phyloP scores from a whole-genome alignment of 75 land plant species.

The Pinus albicaulis region DNA sequence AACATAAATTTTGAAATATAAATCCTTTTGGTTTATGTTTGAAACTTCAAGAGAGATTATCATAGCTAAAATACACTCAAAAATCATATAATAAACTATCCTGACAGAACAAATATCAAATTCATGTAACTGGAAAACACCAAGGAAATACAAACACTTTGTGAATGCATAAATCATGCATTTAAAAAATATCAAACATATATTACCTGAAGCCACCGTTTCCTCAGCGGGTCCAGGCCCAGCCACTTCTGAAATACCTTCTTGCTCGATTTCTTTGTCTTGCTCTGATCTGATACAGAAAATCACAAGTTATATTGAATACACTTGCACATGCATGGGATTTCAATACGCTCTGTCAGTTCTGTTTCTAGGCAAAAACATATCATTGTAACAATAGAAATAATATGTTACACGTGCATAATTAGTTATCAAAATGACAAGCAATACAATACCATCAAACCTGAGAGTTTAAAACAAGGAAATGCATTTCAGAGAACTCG shows the following conservation, averaged over 20 bases:
- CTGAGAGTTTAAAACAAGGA: no score
- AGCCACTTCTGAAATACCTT: constrained; percentile 47
- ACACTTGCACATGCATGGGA: not conserved
- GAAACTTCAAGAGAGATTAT: no score
- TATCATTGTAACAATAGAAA: not conserved
- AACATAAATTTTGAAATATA: not conserved
- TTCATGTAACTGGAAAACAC: not conserved
- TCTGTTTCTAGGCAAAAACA: not conserved
- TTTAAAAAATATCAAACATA: not conserved
- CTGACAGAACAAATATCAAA: no score
- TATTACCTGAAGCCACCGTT: constrained; percentile 54
- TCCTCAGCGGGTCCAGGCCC: constrained; percentile 59
- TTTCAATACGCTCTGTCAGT: not conserved
- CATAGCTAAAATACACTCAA: no score
- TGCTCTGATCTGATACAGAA: constrained; percentile 80
- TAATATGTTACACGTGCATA: not conserved
- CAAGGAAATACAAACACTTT: not conserved
- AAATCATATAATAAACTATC: no score
- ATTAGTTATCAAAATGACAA: no score
- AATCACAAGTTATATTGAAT: not conserved
- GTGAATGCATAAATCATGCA: not conserved
- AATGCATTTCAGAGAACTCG: no score
- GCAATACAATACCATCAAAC: no score
- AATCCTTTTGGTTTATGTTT: not conserved
- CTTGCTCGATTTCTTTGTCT: constrained; percentile 84